Evolutionary conservation across 2,329 filamentous ascomycete genomes (phyloP).

Genomic region (Arthroderma sp.): DNA sequence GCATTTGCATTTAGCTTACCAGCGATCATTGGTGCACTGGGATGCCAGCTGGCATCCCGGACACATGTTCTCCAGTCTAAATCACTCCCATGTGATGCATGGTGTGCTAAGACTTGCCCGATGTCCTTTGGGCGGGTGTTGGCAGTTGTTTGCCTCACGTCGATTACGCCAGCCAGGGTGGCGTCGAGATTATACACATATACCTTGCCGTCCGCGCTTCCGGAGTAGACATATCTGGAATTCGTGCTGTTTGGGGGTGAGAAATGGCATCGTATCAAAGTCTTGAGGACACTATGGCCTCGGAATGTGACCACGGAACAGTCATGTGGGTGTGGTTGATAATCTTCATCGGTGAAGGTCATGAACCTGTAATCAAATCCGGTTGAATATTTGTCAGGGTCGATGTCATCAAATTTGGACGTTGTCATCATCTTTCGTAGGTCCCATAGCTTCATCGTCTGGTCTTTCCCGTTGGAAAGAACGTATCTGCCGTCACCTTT

Average conservation of each 20-base stretch:
- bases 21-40: slow-evolving; percentile 65
- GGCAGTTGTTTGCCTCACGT: slow-evolving; percentile 60
- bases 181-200: slow-evolving; percentile 92
- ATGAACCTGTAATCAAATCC: slow-evolving; percentile 52
- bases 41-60: slow-evolving; percentile 83
- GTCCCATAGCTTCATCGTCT: slow-evolving; percentile 97
- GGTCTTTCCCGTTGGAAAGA: slow-evolving; percentile 87
- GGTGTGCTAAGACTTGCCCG: slow-evolving; percentile 30
- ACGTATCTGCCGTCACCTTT: slow-evolving; percentile 85
- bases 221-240: slow-evolving; percentile 83
- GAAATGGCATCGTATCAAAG: slow-evolving; percentile 90
- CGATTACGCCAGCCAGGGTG: slow-evolving; percentile 61
- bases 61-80: slow-evolving; percentile 63
- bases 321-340: slow-evolving; percentile 61
- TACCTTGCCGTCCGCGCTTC: slow-evolving; percentile 77
- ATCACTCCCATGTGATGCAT: slow-evolving; percentile 37
- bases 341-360: slow-evolving; percentile 41
- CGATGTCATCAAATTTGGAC: slow-evolving; percentile 40
- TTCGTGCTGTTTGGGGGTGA: slow-evolving; percentile 76
- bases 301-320: slow-evolving; percentile 89
- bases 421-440: slow-evolving; percentile 75
- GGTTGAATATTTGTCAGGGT: slow-evolving; percentile 40
- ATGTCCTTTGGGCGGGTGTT: slow-evolving; percentile 44
- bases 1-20: slow-evolving; percentile 30
- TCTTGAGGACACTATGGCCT: slow-evolving; percentile 77